phyloP scores from a whole-genome alignment of 768 basidiomycete genomes.

The Leucocoprinus birnbaumii region DNA sequence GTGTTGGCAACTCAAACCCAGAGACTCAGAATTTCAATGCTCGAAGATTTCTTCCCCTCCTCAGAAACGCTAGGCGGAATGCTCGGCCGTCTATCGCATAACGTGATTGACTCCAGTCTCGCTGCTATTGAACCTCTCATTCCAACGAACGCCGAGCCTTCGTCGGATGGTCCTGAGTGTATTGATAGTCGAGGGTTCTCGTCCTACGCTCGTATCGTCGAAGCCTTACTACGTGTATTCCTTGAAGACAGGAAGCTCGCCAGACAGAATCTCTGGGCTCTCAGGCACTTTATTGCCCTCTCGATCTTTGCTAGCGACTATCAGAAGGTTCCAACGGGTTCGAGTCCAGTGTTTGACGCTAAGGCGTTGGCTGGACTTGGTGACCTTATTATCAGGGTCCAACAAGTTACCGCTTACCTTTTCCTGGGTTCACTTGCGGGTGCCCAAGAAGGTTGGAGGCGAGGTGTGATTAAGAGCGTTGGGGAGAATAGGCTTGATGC shows the following conservation, averaged over 20 bases:
- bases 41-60: constrained; percentile 53
- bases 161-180: constrained; percentile 3
- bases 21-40: constrained; percentile 34
- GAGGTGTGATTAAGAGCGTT: not conserved
- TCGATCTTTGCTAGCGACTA: constrained; percentile 62
- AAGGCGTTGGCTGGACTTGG: constrained; percentile 13
- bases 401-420: constrained; percentile 61
- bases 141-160: constrained; percentile 34
- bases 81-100: constrained; percentile 41
- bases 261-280: constrained; percentile 56
- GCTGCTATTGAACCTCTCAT: constrained; percentile 60
- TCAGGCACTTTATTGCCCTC: constrained; percentile 69
- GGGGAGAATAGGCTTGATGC: not conserved
- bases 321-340: constrained; percentile 41
- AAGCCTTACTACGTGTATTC: constrained; percentile 54
- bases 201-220: constrained; percentile 59
- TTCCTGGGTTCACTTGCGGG: constrained; percentile 31
- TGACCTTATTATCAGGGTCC: constrained; percentile 42
- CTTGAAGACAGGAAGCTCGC: constrained; percentile 58
- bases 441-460: constrained; percentile 8
- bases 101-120: constrained; percentile 50
- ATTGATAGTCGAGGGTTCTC: constrained; percentile 55
- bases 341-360: constrained; percentile 46
- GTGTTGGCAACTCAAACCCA: constrained; percentile 31
- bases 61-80: constrained; percentile 41